phyloP scores from a whole-genome alignment of 495 filamentous ascomycete genomes.

The Opeltia flavorubescens region DNA sequence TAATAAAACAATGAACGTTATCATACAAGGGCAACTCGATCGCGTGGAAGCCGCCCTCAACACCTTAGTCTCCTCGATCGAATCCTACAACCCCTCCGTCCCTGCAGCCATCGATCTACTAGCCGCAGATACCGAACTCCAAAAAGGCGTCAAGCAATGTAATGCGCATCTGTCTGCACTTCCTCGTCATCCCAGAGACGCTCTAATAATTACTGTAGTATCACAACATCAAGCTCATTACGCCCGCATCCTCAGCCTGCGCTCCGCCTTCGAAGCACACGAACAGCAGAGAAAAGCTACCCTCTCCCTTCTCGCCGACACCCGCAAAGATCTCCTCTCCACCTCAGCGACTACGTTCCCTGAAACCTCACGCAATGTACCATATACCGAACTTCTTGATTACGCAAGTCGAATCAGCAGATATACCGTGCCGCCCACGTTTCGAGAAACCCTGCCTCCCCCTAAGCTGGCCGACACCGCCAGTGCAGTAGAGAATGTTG shows the following conservation, averaged over 20 bases:
- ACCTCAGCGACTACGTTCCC: conserved; percentile 40
- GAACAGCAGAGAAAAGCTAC: conserved; percentile 49
- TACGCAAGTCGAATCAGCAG: conserved; percentile 62
- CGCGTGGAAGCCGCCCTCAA: conserved; percentile 53
- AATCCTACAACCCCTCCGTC: conserved; percentile 61
- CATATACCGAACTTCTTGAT: conserved; percentile 50
- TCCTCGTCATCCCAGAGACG: too few relatives aligned
- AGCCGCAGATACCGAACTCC: conserved; percentile 51
- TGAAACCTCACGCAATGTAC: conserved; percentile 26
- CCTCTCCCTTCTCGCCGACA: conserved; percentile 43
- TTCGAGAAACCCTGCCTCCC: conserved; percentile 10
- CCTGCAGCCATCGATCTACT: conserved; percentile 48
- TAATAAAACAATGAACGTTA: conserved; percentile 46
- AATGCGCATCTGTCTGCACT: conserved; percentile 13
- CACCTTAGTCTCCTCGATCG: conserved; percentile 56
- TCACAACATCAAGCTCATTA: conserved; percentile 55
- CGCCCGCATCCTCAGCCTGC: conserved; percentile 46
- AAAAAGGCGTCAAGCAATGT: conserved; percentile 43
- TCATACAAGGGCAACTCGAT: conserved; percentile 46
- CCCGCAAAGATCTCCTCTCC: conserved; percentile 49
- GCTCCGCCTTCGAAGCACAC: conserved; percentile 39
- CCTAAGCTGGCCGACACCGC: conserved; percentile 13
- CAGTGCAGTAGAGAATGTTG: conserved; percentile 10
- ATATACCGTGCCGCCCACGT: conserved; percentile 55
- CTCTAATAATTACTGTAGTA: conserved; percentile 32